Evolutionary conservation across 2,329 filamentous ascomycete species (phyloP).

Genomic region (Sphaceloma murrayae): DNA sequence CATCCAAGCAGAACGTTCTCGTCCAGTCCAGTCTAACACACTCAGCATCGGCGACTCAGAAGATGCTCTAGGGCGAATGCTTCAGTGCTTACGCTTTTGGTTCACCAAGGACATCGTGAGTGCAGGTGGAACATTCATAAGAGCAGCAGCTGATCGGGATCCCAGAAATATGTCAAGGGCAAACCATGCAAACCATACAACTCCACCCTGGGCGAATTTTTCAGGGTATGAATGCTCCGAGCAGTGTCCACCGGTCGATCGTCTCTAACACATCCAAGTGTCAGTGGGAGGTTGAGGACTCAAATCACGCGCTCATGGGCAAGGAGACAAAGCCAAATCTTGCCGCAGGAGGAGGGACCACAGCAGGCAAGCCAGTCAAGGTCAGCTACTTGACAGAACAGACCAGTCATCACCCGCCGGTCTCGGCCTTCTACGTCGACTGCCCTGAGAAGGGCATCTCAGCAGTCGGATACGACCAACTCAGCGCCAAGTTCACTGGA

Average conservation of each 20-base stretch:
- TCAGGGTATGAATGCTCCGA: slow-evolving; percentile 53
- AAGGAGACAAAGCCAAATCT: slow-evolving; percentile 27
- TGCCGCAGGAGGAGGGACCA: slow-evolving; percentile 21
- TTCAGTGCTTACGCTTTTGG: slow-evolving; percentile 93
- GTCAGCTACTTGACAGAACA: slow-evolving; percentile 95
- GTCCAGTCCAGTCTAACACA: not conserved
- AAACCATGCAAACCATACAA: slow-evolving; percentile 99
- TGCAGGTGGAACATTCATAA: not conserved
- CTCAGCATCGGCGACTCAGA: slow-evolving; percentile 74
- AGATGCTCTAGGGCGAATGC: slow-evolving; percentile 83
- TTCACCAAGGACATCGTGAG: slow-evolving; percentile 85
- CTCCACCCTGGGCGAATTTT: slow-evolving; percentile 93
- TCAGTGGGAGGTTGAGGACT: slow-evolving; percentile 87
- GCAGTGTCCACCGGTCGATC: not conserved
- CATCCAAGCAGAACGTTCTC: not conserved
- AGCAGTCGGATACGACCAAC: slow-evolving; percentile 86
- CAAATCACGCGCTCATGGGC: slow-evolving; percentile 49
- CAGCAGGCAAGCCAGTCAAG: slow-evolving; percentile 49
- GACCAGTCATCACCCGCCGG: slow-evolving; percentile 93
- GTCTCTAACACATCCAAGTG: slow-evolving; percentile 46
- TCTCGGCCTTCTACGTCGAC: slow-evolving; percentile 89
- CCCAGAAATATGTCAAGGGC: slow-evolving; percentile 92
- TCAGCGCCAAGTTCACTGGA: slow-evolving; percentile 95
- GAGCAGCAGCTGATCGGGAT: slow-evolving; percentile 20
- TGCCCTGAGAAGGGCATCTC: slow-evolving; percentile 84